Evolutionary conservation across 495 filamentous ascomycete genomes (phyloP), one percentile per base, ranked within the genome.

Genomic region (Ascodesmis nigricans): DNA sequence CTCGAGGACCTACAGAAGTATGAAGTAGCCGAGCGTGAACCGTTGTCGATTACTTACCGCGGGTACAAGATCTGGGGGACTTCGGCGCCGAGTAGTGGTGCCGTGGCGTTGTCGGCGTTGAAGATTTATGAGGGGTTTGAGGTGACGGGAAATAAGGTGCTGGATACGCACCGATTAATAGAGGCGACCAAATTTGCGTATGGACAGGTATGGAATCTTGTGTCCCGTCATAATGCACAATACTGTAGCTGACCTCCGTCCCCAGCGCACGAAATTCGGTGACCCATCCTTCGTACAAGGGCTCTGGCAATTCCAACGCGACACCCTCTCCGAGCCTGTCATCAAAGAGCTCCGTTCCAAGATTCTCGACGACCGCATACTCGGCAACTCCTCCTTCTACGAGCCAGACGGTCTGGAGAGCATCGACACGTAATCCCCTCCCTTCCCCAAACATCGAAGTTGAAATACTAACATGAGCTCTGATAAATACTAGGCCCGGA

Each of bases 111-210:
- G 35, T 70, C 64, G 36, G 66, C 74, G 3, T 55, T 93, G 43
- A 91, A 87, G 44, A 78, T 72, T 8, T 56, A 90, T 41, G 69
- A 76, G 43, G 73, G 76, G 0, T 93, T 78, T 44, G 46, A 60
- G 3, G 58, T 52, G 4, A 61, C 44, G 10, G 47, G 39, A 3
- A 7, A 37, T 13, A 41, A 72, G 7, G 71, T 76, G 35, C 37
- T 71, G 1, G 82, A 68, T 13, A 73, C 72, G 1, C 83, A 92
- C 55, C 66, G 80, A 3, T 60, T 91, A 34, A 70, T 79, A 39
- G 83, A 93, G 55, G 74, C 77, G 2, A 80, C 87, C 51, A 67
- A 81, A 11, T 91, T 84, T 54, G 79, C 68, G 1, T 92, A 91
- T 52, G 83, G 69, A 9, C 47, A 66, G 58, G 66, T 69, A 49